phyloP scores from a whole-genome alignment of 2,329 filamentous ascomycete genomes.

The Westerdykella ornata region DNA sequence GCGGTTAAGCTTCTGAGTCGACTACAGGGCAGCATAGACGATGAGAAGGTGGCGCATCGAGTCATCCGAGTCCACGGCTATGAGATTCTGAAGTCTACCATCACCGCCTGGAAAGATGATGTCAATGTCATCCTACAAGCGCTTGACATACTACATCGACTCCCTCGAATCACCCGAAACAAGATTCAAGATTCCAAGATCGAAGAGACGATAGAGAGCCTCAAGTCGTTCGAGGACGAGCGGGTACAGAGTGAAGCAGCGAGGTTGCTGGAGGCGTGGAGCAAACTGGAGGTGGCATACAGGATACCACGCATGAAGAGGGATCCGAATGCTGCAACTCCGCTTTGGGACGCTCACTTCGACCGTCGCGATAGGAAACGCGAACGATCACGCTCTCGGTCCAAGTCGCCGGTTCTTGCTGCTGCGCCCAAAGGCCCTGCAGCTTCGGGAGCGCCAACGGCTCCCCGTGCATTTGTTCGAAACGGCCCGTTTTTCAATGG shows the following conservation, averaged over 20 bases:
- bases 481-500: conserved; percentile 52
- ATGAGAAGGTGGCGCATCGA: conserved; percentile 77
- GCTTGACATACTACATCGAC: conserved; percentile 77
- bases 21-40: conserved; percentile 72
- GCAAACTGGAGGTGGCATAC: conserved; percentile 82
- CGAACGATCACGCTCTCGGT: conserved; percentile 45
- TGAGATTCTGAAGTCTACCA: conserved; percentile 80
- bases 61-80: conserved; percentile 97
- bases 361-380: conserved; percentile 50
- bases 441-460: conserved; percentile 36
- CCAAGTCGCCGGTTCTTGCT: conserved; percentile 40
- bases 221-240: conserved; percentile 64
- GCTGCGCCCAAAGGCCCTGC: conserved; percentile 36
- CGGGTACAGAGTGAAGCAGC: conserved; percentile 66
- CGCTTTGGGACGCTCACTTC: conserved; percentile 49
- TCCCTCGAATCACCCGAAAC: conserved; percentile 88
- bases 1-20: conserved; percentile 87
- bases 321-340: conserved; percentile 55
- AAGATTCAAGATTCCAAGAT: conserved; percentile 97
- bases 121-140: conserved; percentile 84
- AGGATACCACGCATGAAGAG: conserved; percentile 86
- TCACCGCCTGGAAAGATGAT: conserved; percentile 82
- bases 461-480: conserved; percentile 41
- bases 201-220: conserved; percentile 66
- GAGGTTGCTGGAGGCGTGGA: conserved; percentile 74